A percentile compares a stretch with the other conserved stretches of the same genome.
These are phyloP conservation scores for Acer saccharum DNA, from an alignment of 345 rosid species.

Conservation along the genomic window DNA sequence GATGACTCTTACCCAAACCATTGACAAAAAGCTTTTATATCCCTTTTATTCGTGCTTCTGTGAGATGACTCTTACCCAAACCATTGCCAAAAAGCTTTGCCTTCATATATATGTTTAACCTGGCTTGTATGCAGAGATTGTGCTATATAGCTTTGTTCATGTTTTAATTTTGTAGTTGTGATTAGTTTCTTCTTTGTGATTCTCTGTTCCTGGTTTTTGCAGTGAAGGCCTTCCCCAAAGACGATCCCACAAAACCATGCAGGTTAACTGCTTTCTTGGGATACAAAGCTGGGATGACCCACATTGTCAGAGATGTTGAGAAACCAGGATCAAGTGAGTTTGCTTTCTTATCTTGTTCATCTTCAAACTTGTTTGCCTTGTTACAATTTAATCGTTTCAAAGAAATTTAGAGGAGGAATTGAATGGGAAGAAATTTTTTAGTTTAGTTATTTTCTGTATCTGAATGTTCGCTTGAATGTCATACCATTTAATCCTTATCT, in stretches of 20 bases:
- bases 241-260: constrained; percentile 75
- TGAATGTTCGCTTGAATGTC: not conserved
- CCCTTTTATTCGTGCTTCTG: no score
- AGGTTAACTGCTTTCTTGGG: constrained; percentile 81
- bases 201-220: constrained; percentile 12
- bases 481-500: not conserved
- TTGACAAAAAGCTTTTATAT: not conserved
- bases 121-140: constrained; percentile 3
- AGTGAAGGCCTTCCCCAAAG: constrained; percentile 97
- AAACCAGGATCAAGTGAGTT: constrained; percentile 88
- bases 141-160: not conserved
- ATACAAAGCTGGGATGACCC: constrained; percentile 97
- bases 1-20: not conserved
- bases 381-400: not conserved
- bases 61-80: not conserved
- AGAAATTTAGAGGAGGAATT: not conserved
- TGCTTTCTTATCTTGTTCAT: not conserved
- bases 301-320: constrained; percentile 91
- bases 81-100: not conserved
- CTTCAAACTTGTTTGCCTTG: not conserved
- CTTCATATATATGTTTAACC: not conserved
- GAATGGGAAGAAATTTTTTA: not conserved
- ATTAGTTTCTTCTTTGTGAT: not conserved
- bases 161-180: not conserved
- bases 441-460: not conserved